Conservation (phyloP, 2,329 filamentous ascomycete genomes). For the Lasiodiplodia sp. region DNA sequence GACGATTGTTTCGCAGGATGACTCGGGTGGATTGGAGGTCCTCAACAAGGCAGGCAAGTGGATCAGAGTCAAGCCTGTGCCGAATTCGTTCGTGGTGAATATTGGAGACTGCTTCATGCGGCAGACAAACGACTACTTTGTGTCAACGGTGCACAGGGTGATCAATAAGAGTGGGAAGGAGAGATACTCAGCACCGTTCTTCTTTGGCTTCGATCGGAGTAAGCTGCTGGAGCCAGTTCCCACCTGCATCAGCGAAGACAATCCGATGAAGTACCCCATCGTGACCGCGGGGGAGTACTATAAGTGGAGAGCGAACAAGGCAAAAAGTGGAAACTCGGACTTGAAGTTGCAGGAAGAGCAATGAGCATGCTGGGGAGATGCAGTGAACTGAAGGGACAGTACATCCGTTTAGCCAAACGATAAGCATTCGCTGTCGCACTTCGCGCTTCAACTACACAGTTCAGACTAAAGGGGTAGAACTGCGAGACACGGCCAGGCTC, state of each 20-base stretch:
- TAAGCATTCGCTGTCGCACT: not conserved
- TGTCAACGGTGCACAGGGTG: conserved; percentile 52
- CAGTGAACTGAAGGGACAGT: not conserved
- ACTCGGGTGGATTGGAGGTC: conserved; percentile 44
- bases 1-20: conserved; percentile 47
- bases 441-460: not conserved
- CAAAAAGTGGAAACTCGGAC: conserved; percentile 7
- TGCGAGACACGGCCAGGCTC: not conserved
- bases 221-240: conserved; percentile 42
- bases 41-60: conserved; percentile 52
- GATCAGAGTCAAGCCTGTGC: conserved; percentile 47
- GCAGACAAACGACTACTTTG: conserved; percentile 50
- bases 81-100: conserved; percentile 50
- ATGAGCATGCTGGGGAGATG: not conserved
- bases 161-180: conserved; percentile 47
- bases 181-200: conserved; percentile 52
- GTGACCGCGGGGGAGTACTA: conserved; percentile 48
- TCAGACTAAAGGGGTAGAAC: not conserved
- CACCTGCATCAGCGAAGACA: conserved; percentile 42
- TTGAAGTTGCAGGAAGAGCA: conserved; percentile 3
- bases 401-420: not conserved
- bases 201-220: conserved; percentile 44
- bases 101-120: conserved; percentile 52
- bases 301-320: conserved; percentile 30
- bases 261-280: conserved; percentile 44